These are phyloP conservation scores for Lentinula sp. DNA, from an alignment of 768 basidiomycete genomes.

Conservation along the genomic window DNA sequence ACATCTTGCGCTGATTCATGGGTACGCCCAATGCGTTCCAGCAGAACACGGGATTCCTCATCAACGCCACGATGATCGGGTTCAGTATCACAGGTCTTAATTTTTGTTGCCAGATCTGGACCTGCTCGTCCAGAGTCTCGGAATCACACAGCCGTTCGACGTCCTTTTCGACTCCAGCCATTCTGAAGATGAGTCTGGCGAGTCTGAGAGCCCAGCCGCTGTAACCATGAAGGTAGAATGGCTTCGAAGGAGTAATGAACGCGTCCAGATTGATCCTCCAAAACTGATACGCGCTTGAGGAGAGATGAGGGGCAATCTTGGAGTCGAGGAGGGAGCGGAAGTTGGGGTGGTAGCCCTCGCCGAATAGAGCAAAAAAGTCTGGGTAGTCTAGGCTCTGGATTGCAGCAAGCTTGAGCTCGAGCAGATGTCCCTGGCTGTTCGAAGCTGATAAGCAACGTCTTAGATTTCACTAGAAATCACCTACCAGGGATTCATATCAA, in stretches of 20 bases:
- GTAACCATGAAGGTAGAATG: constrained; percentile 68
- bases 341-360: constrained; percentile 49
- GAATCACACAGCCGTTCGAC: constrained; percentile 51
- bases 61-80: constrained; percentile 47
- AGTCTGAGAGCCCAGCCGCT: constrained; percentile 62
- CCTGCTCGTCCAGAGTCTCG: constrained; percentile 50
- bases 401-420: constrained; percentile 74
- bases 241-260: constrained; percentile 32
- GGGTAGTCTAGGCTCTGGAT: constrained; percentile 48
- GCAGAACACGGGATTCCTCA: constrained; percentile 50
- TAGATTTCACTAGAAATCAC: neutral
- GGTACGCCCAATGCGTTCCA: constrained; percentile 83
- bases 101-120: constrained; percentile 52
- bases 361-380: constrained; percentile 65
- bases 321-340: constrained; percentile 59
- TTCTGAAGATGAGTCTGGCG: constrained; percentile 46
- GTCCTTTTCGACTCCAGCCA: constrained; percentile 54
- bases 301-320: constrained; percentile 59
- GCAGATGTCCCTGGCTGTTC: constrained; percentile 62
- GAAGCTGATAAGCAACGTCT: neutral
- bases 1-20: constrained; percentile 56
- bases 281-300: constrained; percentile 70
- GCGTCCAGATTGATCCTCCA: constrained; percentile 58
- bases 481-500: constrained; percentile 67
- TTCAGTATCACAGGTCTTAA: constrained; percentile 59